Evolutionary conservation across 208 protist species (phyloP).

Genomic region (Histomonas meleagridis): DNA sequence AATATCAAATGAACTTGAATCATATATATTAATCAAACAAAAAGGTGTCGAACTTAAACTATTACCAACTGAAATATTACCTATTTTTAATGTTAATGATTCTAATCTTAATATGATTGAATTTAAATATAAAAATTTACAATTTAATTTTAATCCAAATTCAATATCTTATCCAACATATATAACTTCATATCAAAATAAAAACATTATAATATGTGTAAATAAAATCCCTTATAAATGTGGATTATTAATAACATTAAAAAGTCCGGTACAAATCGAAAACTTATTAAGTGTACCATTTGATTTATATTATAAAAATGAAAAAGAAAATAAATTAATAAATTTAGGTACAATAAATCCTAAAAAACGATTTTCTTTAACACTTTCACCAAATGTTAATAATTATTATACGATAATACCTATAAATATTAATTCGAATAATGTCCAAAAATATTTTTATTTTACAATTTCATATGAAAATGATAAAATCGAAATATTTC

Average conservation of each 20-base stretch:
- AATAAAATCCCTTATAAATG: conserved; percentile 27
- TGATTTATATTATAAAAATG: background rate
- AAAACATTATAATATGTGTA: no score
- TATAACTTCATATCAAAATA: no score
- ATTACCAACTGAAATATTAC: no score
- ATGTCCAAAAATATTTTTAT: background rate
- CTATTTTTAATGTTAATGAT: no score
- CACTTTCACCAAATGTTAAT: background rate
- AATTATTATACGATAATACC: background rate
- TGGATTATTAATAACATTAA: background rate
- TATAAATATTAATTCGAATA: background rate
- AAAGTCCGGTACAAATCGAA: background rate
- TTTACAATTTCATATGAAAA: background rate
- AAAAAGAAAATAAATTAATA: background rate
- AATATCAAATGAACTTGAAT: no score
- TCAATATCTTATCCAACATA: no score
- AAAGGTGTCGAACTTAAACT: no score
- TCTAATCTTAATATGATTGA: no score
- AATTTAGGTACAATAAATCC: background rate
- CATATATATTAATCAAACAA: no score
- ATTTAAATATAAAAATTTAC: no score
- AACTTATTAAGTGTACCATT: background rate
- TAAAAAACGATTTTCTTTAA: background rate
- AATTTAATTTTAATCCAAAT: no score
- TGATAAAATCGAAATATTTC: background rate